These are phyloP conservation scores for Smallanthus sonchifolius DNA, from an alignment of 129 eudicot genomes.

Conservation along the genomic window DNA sequence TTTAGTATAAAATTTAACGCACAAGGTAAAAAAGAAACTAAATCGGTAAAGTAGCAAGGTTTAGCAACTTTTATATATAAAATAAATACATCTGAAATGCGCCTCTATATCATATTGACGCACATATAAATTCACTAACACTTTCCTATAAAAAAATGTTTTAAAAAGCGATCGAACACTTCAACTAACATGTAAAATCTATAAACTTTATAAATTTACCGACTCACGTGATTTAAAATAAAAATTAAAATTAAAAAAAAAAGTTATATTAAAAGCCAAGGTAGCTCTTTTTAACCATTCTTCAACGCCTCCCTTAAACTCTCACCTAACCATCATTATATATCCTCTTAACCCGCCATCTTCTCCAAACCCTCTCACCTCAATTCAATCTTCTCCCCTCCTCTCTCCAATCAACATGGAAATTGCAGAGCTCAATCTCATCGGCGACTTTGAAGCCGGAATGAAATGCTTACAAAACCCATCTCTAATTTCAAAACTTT, in stretches of 20 bases:
- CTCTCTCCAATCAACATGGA: slow-evolving; percentile 40
- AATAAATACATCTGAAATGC: not conserved
- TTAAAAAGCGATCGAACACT: too few species aligned
- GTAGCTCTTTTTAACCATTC: slow-evolving; percentile 14
- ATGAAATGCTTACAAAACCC: slow-evolving; percentile 66
- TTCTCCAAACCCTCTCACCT: slow-evolving; percentile 25
- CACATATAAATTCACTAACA: too few species aligned
- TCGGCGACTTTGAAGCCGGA: slow-evolving; percentile 59
- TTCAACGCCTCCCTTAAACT: slow-evolving; percentile 21
- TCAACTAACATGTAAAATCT: too few species aligned
- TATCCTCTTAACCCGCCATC: slow-evolving; percentile 12
- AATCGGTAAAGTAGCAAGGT: too few species aligned
- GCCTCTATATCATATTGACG: too few species aligned
- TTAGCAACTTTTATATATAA: too few species aligned
- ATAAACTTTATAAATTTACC: too few species aligned
- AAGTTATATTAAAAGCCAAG: not conserved
- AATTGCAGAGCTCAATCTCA: slow-evolving; percentile 51
- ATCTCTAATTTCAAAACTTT: slow-evolving; percentile 41
- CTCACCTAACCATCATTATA: slow-evolving; percentile 33
- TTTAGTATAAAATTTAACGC: not conserved
- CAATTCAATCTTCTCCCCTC: not conserved
- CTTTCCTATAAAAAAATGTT: too few species aligned
- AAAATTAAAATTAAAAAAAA: not conserved
- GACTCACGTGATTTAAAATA: too few species aligned
- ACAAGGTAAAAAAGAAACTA: not conserved